Conservation (phyloP, 345 rosid species). For the Rhodamnia argentea region DNA sequence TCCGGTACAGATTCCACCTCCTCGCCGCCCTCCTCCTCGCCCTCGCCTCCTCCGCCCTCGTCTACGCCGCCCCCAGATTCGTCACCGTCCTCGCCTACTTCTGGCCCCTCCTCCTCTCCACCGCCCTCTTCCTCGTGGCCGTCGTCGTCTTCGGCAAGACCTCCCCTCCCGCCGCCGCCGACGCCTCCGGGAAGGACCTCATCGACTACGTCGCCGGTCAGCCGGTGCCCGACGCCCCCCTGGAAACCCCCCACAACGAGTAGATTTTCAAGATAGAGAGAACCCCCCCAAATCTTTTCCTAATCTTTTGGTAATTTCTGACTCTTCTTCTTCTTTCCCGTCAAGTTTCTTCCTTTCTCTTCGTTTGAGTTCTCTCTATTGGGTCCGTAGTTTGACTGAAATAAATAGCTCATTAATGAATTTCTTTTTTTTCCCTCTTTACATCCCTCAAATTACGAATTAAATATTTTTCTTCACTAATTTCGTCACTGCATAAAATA, state of each 20-base stretch:
- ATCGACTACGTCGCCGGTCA: conserved; percentile 79
- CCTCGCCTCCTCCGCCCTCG: conserved; percentile 12
- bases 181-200: conserved; percentile 50
- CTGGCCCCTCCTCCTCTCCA: conserved; percentile 89
- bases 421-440: neutral
- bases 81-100: conserved; percentile 66
- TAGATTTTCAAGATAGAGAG: neutral
- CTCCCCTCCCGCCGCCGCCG: conserved; percentile 20
- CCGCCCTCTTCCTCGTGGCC: conserved; percentile 69
- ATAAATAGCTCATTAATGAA: neutral
- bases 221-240: conserved; percentile 3
- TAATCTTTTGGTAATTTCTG: neutral
- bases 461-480: neutral
- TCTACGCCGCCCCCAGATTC: conserved; percentile 62
- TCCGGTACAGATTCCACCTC: conserved; percentile 52
- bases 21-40: conserved; percentile 18
- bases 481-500: neutral
- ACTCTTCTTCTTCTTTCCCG: neutral
- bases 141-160: conserved; percentile 56
- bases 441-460: neutral
- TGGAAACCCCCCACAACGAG: neutral
- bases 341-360: neutral
- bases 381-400: neutral
- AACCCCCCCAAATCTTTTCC: neutral
- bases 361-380: neutral